Conservation (phyloP, 140 eudicot genomes). For the Bidens hawaiensis region DNA sequence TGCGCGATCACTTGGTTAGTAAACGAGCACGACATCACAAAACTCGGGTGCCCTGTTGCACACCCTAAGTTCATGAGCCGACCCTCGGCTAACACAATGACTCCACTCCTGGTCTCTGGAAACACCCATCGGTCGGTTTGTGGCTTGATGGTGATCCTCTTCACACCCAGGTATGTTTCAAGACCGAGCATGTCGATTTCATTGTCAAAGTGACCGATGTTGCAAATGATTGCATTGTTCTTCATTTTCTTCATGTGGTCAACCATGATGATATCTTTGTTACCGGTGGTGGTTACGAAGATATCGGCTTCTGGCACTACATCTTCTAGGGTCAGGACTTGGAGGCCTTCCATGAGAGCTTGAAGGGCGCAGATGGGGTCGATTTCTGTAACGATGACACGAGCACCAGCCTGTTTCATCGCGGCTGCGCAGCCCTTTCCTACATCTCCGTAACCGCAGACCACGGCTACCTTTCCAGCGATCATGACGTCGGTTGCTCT, state of each 20-base stretch:
- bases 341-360: slow-evolving; percentile 83
- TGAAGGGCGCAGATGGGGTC: slow-evolving; percentile 91
- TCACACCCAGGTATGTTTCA: slow-evolving; percentile 75
- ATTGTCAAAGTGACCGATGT: slow-evolving; percentile 93
- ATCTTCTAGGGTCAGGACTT: slow-evolving; percentile 60
- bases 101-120: slow-evolving; percentile 62
- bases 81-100: slow-evolving; percentile 74
- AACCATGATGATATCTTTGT: slow-evolving; percentile 93
- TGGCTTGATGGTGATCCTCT: slow-evolving; percentile 80
- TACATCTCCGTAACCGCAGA: slow-evolving; percentile 83
- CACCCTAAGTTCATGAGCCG: slow-evolving; percentile 86
- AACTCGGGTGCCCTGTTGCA: slow-evolving; percentile 96
- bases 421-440: slow-evolving; percentile 93
- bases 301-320: slow-evolving; percentile 75
- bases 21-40: slow-evolving; percentile 89
- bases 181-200: slow-evolving; percentile 87
- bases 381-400: slow-evolving; percentile 76
- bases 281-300: slow-evolving; percentile 89
- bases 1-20: slow-evolving; percentile 91
- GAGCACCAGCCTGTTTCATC: slow-evolving; percentile 80
- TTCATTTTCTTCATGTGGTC: slow-evolving; percentile 90
- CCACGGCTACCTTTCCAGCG: slow-evolving; percentile 65
- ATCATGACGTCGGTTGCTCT: slow-evolving; percentile 81
- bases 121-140: slow-evolving; percentile 86
- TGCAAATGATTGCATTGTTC: slow-evolving; percentile 89